phyloP scores from a whole-genome alignment of 331 rosid species.

The Telfairia occidentalis region DNA sequence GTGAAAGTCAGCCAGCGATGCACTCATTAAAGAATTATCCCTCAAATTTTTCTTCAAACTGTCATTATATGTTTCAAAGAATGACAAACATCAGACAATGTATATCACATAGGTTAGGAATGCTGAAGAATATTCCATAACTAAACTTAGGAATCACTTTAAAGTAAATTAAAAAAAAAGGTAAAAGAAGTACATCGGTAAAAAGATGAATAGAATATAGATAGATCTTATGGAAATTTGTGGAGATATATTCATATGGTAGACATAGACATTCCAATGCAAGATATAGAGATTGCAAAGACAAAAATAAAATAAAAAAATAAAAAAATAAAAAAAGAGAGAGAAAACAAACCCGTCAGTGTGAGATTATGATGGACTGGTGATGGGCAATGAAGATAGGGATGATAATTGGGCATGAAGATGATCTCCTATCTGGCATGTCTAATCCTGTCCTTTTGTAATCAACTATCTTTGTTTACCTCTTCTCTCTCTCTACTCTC shows the following conservation, averaged over 20 bases:
- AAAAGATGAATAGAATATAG: background rate
- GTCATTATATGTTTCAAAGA: background rate
- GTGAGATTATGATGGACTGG: slow-evolving; percentile 2
- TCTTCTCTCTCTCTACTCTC: slow-evolving; percentile 7
- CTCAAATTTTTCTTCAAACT: background rate
- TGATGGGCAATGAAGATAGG: slow-evolving; percentile 16
- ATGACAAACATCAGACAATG: background rate
- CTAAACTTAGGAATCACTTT: background rate
- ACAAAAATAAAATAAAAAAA: background rate
- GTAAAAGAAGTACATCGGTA: background rate
- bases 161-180: background rate
- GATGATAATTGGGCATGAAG: slow-evolving; percentile 13
- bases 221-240: background rate
- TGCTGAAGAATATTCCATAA: background rate
- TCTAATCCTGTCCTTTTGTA: slow-evolving; percentile 30
- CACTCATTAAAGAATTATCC: background rate
- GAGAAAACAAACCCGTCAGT: background rate
- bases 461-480: slow-evolving; percentile 10
- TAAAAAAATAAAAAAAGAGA: background rate
- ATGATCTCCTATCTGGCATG: slow-evolving; percentile 25
- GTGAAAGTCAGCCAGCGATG: background rate
- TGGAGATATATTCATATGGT: slow-evolving; percentile 2
- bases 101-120: background rate
- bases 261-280: background rate
- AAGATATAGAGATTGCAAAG: background rate